Base-by-base conservation (phyloP, 2,329 filamentous ascomycete species). In the Fusarium subglutinans region DNA sequence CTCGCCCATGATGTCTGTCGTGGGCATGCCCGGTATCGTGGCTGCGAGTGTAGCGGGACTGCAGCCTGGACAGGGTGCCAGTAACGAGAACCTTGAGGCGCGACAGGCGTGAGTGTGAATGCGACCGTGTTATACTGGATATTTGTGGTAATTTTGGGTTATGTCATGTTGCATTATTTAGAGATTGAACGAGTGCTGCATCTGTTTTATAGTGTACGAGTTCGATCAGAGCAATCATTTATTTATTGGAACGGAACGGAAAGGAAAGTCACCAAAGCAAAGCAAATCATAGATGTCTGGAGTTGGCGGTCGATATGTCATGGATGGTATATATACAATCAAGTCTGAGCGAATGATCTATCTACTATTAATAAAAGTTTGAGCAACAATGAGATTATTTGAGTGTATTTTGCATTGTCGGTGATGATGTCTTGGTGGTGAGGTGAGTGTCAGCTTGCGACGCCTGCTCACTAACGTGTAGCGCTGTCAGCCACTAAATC, bases 1-100 rank as follows among this genome's bases (percentile, higher is more conserved):
- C 22, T 75, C 73, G 4, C 73, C 73, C 11, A 75, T 75, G 73
- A 75, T 75, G 73, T 70, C 72, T 0, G 73, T 75, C 8, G 73
- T 75, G 7, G 73, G 73, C 3, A 75, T 75, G 73, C 73, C 73
- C 2, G 73, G 73, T 58, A 75, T 75, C 7, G 73, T 75, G 20
- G 73, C 73, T 20, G 73, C 73, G 4, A 75, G 73, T 51, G 56
- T 75, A 9, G 73, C 61, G 20, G 73, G 73, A 8, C 22, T 75
- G 8, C 67, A 69, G 15, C 73, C 53, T 20, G 66, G 64, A 14
- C 61, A 75, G 41, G 56, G 43, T 15, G 44, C 24, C 14, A 55
- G 59, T 8, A 68, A 66, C 26, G 53, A 73, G 58, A 68, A 72
- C 20, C 53, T 54, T 12, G 68, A 61, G 33, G 47, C 68, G 41